Conservation (phyloP, 192 early-diverging fungal genomes). For the Phlyctochytrium arcticum region DNA sequence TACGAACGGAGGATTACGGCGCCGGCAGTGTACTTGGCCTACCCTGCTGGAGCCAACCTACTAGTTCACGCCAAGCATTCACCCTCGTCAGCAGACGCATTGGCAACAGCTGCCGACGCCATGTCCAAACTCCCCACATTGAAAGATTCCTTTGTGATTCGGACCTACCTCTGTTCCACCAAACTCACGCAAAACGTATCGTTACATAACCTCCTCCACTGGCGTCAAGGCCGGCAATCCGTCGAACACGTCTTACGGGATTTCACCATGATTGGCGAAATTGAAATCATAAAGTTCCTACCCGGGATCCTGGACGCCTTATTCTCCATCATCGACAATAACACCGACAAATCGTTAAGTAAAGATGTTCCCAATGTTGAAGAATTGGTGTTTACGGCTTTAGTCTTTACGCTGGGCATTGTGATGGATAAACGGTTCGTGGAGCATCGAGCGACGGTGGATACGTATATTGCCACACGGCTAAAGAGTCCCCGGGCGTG, state of each 20-base stretch:
- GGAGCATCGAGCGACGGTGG: slow-evolving; percentile 52
- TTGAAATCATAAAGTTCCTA: slow-evolving; percentile 69
- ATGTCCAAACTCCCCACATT: slow-evolving; percentile 24
- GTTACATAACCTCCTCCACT: slow-evolving; percentile 62
- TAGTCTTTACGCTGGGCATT: slow-evolving; percentile 56
- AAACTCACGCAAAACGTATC: slow-evolving; percentile 60
- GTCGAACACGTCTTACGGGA: slow-evolving; percentile 28
- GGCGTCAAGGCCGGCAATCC: slow-evolving; percentile 40
- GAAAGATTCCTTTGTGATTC: slow-evolving; percentile 47
- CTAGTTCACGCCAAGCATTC: slow-evolving; percentile 7
- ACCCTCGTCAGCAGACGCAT: slow-evolving; percentile 1
- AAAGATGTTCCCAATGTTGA: slow-evolving; percentile 9
- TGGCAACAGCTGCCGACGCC: slow-evolving; percentile 23
- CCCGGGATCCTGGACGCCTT: slow-evolving; percentile 59
- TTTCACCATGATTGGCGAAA: slow-evolving; percentile 44
- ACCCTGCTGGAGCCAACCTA: slow-evolving; percentile 25
- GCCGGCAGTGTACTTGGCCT: slow-evolving; percentile 47
- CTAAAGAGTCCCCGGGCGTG: slow-evolving; percentile 38
- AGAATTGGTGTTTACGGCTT: slow-evolving; percentile 43
- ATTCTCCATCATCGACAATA: slow-evolving; percentile 52
- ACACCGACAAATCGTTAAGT: slow-evolving; percentile 12
- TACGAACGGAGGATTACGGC: slow-evolving; percentile 47
- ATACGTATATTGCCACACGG: slow-evolving; percentile 55
- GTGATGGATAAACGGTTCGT: slow-evolving; percentile 59
- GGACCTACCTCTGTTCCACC: slow-evolving; percentile 63